Percentiles rank a stretch among this genome's conserved stretches.
phyloP scores from a whole-genome alignment of 148 eudicot species.

The Polygonum maritimum region DNA sequence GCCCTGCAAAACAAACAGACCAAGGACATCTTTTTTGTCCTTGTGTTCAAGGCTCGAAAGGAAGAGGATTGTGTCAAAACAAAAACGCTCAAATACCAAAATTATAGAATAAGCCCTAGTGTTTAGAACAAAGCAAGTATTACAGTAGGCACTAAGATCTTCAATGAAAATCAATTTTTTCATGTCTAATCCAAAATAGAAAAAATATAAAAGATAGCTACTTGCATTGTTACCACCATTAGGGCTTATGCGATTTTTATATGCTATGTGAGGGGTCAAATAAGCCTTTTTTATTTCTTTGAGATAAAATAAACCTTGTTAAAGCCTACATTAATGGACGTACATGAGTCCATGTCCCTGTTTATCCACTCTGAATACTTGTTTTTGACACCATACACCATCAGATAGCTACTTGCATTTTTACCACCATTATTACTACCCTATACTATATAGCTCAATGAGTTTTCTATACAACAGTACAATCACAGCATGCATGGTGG shows the following conservation, averaged over 20 bases:
- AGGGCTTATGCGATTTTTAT: slow-evolving; percentile 1
- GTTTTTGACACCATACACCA: neutral
- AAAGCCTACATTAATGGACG: neutral
- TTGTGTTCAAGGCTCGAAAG: neutral
- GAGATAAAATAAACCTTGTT: neutral
- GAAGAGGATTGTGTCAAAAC: neutral
- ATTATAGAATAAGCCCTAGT: neutral
- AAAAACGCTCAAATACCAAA: neutral
- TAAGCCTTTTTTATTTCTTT: neutral
- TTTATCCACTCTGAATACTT: neutral
- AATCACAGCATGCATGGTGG: neutral
- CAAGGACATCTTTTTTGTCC: neutral
- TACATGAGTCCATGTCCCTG: neutral
- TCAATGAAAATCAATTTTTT: neutral
- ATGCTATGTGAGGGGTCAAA: neutral
- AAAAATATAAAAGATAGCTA: neutral
- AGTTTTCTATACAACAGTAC: neutral
- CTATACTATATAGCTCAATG: neutral
- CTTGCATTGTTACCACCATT: no score
- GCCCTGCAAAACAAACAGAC: neutral
- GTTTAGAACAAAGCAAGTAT: neutral
- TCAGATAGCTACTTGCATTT: neutral
- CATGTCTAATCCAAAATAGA: neutral
- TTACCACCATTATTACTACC: slow-evolving; percentile 4
- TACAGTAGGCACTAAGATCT: neutral